Conservation (phyloP, 352 stramenopile genomes). For the Chrysophaeum taylorii region DNA sequence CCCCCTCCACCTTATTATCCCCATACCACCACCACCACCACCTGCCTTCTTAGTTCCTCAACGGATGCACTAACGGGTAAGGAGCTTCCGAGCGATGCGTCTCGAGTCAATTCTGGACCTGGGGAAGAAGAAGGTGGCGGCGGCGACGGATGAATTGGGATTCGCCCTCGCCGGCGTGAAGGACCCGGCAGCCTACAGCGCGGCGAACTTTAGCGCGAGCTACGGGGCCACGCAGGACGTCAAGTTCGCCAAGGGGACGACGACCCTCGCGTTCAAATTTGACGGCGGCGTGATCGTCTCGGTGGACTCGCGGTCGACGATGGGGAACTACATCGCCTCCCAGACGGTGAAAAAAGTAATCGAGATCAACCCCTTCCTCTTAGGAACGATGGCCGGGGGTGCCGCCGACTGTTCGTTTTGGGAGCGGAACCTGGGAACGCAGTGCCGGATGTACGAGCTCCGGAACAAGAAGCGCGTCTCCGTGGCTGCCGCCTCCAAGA, state of each 20-base stretch:
- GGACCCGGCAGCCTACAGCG: not conserved
- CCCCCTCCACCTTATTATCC: too few relatives aligned
- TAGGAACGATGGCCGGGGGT: slow-evolving; percentile 85
- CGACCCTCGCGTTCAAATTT: slow-evolving; percentile 99
- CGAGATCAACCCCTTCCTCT: slow-evolving; percentile 98
- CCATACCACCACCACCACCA: too few relatives aligned
- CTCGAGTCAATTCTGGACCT: not conserved
- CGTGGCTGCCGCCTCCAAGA: slow-evolving; percentile 92
- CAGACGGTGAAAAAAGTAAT: slow-evolving; percentile 99
- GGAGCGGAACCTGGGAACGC: slow-evolving; percentile 92
- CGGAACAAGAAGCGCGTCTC: slow-evolving; percentile 98
- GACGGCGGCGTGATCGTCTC: slow-evolving; percentile 88
- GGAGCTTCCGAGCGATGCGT: too few relatives aligned
- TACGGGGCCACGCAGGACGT: slow-evolving; percentile 32
- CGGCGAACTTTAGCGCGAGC: slow-evolving; percentile 1
- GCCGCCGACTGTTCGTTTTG: slow-evolving; percentile 98
- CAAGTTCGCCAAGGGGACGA: slow-evolving; percentile 98
- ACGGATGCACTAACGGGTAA: too few relatives aligned
- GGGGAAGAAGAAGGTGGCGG: not conserved
- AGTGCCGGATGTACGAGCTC: slow-evolving; percentile 93
- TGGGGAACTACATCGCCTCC: slow-evolving; percentile 96
- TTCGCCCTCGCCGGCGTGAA: not conserved
- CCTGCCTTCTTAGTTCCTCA: too few relatives aligned
- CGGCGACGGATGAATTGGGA: not conserved
- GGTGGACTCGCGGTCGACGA: slow-evolving; percentile 97